Conservation (phyloP, 495 filamentous ascomycete genomes). For the Astrothelium subdiscretum region DNA sequence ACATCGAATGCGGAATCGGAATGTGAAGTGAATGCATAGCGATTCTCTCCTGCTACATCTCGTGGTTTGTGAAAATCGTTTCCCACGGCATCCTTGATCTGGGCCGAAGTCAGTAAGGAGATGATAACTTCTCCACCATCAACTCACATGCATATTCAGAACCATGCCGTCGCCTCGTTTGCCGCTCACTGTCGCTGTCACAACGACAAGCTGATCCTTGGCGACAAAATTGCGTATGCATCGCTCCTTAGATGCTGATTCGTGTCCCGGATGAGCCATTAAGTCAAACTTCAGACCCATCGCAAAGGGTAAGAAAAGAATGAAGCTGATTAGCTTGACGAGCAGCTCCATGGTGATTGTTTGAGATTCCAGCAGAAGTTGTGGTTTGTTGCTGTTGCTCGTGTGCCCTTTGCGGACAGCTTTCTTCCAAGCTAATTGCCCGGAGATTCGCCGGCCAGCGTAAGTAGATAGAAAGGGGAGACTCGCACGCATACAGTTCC, state of each 20-base stretch:
- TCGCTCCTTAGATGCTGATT: constrained; percentile 52
- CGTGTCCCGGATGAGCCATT: constrained; percentile 50
- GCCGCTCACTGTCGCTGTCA: constrained; percentile 83
- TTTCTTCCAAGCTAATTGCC: not conserved
- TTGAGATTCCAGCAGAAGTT: not conserved
- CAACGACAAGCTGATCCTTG: constrained; percentile 90
- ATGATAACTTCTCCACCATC: not conserved
- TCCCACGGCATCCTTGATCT: constrained; percentile 91
- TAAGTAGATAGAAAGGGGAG: too few relatives aligned
- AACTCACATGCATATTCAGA: constrained; percentile 80
- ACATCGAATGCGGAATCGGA: constrained; percentile 93
- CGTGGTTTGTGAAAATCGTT: constrained; percentile 89
- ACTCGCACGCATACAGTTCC: too few relatives aligned
- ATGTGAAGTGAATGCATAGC: constrained; percentile 91
- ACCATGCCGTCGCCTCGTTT: constrained; percentile 81
- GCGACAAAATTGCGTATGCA: constrained; percentile 96
- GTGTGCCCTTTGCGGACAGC: not conserved
- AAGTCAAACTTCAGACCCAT: constrained; percentile 91
- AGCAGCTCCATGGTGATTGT: not conserved
- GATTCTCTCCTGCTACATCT: constrained; percentile 82
- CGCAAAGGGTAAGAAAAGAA: constrained; percentile 39
- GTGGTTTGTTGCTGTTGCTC: not conserved
- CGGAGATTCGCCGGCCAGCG: too few relatives aligned
- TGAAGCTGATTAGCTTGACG: not conserved
- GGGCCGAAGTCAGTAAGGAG: not conserved